A percentile compares a stretch with the other conserved stretches of the same genome.
These are phyloP conservation scores for Syzygium grande DNA, from an alignment of 345 rosid species.

Conservation along the genomic window DNA sequence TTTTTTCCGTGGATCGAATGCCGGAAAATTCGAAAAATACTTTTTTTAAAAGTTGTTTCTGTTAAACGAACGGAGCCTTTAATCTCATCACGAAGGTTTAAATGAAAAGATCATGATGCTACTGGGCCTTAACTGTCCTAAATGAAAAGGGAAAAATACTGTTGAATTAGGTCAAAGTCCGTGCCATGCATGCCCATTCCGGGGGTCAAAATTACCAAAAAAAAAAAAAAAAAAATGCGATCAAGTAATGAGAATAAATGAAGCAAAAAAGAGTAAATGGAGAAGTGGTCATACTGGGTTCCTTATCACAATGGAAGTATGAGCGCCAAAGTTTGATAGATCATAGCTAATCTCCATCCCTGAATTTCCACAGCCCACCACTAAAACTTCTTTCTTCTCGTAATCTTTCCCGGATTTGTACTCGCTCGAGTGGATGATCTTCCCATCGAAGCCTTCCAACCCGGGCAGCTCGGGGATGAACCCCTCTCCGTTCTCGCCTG, in stretches of 20 bases:
- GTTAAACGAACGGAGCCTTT: too few species aligned
- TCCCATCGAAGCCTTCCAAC: slow-evolving; percentile 2
- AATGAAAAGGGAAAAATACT: neutral
- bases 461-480: slow-evolving; percentile 6
- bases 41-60: too few species aligned
- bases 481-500: slow-evolving; percentile 11
- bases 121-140: neutral
- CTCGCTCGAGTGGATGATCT: slow-evolving; percentile 5
- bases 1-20: too few species aligned
- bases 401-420: neutral
- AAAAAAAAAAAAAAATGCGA: neutral
- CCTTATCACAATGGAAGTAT: neutral
- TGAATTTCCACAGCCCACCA: slow-evolving; percentile 19
- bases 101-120: neutral
- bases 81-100: neutral
- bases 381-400: slow-evolving; percentile 3
- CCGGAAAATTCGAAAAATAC: too few species aligned
- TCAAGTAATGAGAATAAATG: neutral
- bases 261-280: neutral
- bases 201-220: neutral
- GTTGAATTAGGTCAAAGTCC: neutral
- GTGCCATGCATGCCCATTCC: neutral
- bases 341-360: slow-evolving; percentile 23
- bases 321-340: slow-evolving; percentile 3
- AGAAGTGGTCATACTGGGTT: neutral